Evolutionary conservation across 164 flowering plant species (phyloP), one percentile per base, ranked within the genome.

Genomic region (Nelumbo lutea): DNA sequence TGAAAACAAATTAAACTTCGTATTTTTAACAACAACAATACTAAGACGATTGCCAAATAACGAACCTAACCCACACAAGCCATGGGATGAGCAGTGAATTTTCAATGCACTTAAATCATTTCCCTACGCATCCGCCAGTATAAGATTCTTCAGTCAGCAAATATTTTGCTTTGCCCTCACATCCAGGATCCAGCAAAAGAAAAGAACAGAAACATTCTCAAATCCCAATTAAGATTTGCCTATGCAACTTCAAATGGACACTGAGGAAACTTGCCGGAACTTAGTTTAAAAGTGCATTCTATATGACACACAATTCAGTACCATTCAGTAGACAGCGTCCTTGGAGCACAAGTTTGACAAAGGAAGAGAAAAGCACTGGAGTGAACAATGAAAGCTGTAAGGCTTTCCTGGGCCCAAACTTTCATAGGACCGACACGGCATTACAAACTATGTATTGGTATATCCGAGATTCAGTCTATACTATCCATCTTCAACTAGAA

Each of bases 401-500:
- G 75, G 72, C 62, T 62, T 73, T 68, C 78, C 70, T 58, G 15
- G 48, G 60, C 64, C 66, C 76, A 69, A 45, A 71, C 72, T 75
- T 75, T 73, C 69, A 75, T 45, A 73, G 70, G 79, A 75, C 72
- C 67, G 43, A 76, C 73, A 67, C 77, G 66, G 68, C 62, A 62
- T 75, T 72, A 77, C 78, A 81, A 69, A 77, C 78, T 68, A 66
- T 73, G 76, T 71, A 78, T 76, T 63, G 79, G 74, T 74, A 74
- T 46, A 76, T 51, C 74, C 63, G 68, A 67, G 68, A 67, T 70
- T 64, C 61, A 73, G n/a, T 72, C 48, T 53, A 59, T 27, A 66
- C 70, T 62, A 72, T 59, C 47, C 46, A 69, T 66, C 70, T 67
- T 5, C 44, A 57, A 53, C 89, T 91, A 90, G 84, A 91, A 91